Evolutionary conservation across 2,329 filamentous ascomycete genomes (phyloP).

Genomic region (Fusarium tjaetaba): DNA sequence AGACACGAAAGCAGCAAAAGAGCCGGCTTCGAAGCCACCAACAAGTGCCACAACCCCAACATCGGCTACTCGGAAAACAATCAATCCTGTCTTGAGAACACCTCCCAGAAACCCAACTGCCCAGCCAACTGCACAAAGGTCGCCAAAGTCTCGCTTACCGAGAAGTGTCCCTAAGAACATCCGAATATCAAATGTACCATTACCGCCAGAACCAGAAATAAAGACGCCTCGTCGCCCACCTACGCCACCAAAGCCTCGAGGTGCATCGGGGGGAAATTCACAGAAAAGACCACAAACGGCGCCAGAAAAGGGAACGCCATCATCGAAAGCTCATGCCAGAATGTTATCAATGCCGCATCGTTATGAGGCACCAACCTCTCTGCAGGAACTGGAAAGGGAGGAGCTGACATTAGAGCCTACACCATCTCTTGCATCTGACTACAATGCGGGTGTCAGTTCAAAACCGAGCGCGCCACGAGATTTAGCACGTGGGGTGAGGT

Average conservation of each 20-base stretch:
- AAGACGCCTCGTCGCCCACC: conserved; percentile 23
- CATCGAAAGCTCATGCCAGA: neutral
- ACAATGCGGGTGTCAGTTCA: conserved; percentile 1
- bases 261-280: neutral
- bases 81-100: neutral
- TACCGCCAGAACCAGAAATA: conserved; percentile 24
- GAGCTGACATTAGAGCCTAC: conserved; percentile 12
- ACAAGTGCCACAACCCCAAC: conserved; percentile 1
- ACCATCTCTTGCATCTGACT: conserved; percentile 11
- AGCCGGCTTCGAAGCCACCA: neutral
- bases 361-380: conserved; percentile 6
- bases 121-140: conserved; percentile 2
- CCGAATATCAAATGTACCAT: conserved; percentile 12
- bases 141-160: conserved; percentile 17
- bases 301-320: conserved; percentile 3
- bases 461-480: neutral
- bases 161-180: conserved; percentile 6
- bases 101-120: neutral
- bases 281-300: conserved; percentile 13
- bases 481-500: neutral
- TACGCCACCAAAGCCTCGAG: conserved; percentile 30
- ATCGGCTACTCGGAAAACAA: neutral
- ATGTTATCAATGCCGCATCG: conserved; percentile 12
- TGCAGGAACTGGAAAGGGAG: conserved; percentile 5
- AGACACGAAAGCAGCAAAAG: neutral